Evolutionary conservation across 768 basidiomycete species (phyloP), one percentile per base, ranked within the genome.

Genomic region (Collybia nuda): DNA sequence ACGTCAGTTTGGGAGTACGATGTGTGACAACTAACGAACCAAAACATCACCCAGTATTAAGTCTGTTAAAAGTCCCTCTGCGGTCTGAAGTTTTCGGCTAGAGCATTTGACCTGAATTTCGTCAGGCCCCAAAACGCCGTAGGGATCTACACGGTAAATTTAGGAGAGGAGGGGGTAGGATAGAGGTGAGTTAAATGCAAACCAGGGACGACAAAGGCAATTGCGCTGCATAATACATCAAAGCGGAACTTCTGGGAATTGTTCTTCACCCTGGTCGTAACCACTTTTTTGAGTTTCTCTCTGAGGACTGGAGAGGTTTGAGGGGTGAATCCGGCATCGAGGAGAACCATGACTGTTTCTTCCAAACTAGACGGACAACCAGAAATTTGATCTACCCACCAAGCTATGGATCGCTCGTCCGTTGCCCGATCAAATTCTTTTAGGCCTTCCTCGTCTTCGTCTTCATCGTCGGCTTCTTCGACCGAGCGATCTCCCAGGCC

Each of bases 361-460:
- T 82, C 84, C 3, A 88, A 67, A 18, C 72, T 66, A 1, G 85
- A 85, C 0, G 86, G 86, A 37, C 73, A 75, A 2, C 79, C 86
- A 43, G 83, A 84, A 24, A 81, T 67, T 19, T 80, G 74, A 52
- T 88, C 85, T n/a, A 68, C 70, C 84, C 84, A 87, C 84, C 85
- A 87, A 1, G 85, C 82, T 17, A 70, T 67, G n/a, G 85, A 86
- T 2, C 66, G 64, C 37, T 76, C 70, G 2, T 60, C 59, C 7
- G 57, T 47, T 1, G 60, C 55, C 6, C 55, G 56, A 6, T 69
- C 65, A 12, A 56, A 38, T 14, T 66, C 55, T 65, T 55, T 11
- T 56, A 62, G 36, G 74, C 74, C 49, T 72, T 78, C 74, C 6
- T 71, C 67, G 0, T 60, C 23, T 5, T 68, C 69, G 7, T 66